Evolutionary conservation across 306 rosid species (phyloP).

Genomic region (Ochetophila trinervis): DNA sequence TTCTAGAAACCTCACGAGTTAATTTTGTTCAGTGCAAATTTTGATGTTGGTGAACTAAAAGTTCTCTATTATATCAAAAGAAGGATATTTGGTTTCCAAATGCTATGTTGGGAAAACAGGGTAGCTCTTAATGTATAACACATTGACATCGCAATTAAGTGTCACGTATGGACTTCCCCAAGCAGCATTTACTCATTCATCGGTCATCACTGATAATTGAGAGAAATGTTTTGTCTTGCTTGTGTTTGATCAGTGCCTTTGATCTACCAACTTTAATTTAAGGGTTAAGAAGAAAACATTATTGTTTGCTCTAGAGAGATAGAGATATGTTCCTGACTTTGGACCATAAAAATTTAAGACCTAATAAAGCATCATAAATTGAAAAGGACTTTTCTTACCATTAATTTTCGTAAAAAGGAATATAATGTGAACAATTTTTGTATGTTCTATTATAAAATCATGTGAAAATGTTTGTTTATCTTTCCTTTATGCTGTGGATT

Average conservation of each 20-base stretch:
- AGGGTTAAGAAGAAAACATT: not conserved
- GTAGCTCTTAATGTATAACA: not conserved
- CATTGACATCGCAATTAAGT: not conserved
- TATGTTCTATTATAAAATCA: too few relatives aligned
- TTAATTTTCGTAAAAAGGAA: too few relatives aligned
- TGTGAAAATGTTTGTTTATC: too few relatives aligned
- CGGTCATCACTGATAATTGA: not conserved
- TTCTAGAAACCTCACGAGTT: not conserved
- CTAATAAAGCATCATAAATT: not conserved
- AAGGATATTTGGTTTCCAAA: too few relatives aligned
- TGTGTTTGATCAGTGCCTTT: not conserved
- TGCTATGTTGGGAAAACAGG: too few relatives aligned
- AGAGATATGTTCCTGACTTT: not conserved
- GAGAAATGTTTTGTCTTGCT: not conserved
- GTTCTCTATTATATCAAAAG: too few relatives aligned
- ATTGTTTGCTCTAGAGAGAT: not conserved
- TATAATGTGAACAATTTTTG: too few relatives aligned
- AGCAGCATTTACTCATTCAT: not conserved
- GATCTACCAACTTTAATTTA: constrained; percentile 1
- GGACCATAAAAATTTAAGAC: not conserved
- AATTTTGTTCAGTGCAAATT: not conserved
- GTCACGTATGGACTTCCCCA: not conserved
- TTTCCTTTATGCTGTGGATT: too few relatives aligned
- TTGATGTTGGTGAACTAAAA: too few relatives aligned
- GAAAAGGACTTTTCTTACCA: too few relatives aligned